phyloP scores from a whole-genome alignment of 2,329 filamentous ascomycete species.

The Aspergillus puulaauensis region DNA sequence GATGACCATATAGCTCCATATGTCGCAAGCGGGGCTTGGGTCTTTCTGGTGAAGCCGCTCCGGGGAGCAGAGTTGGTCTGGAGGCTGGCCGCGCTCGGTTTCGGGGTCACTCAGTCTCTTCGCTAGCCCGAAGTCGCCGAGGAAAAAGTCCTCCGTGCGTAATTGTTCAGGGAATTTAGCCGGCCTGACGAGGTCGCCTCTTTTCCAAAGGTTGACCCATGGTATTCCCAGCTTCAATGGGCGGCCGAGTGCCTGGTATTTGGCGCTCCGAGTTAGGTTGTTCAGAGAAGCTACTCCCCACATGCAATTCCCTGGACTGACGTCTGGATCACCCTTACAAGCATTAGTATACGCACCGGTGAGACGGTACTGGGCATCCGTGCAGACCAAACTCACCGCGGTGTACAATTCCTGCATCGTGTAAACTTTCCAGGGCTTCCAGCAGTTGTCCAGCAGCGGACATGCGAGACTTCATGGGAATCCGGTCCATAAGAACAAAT shows the following conservation, averaged over 20 bases:
- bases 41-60: slow-evolving; percentile 26
- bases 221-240: slow-evolving; percentile 27
- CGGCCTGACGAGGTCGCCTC: slow-evolving; percentile 25
- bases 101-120: slow-evolving; percentile 21
- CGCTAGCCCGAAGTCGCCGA: slow-evolving; percentile 29
- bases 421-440: slow-evolving; percentile 17
- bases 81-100: not conserved
- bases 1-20: slow-evolving; percentile 33
- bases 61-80: slow-evolving; percentile 24
- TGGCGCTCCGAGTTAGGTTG: slow-evolving; percentile 22
- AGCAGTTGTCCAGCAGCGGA: slow-evolving; percentile 25
- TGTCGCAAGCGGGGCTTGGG: slow-evolving; percentile 28
- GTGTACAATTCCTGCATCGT: slow-evolving; percentile 28
- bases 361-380: too few relatives aligned
- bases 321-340: slow-evolving; percentile 14
- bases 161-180: slow-evolving; percentile 20
- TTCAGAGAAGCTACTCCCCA: slow-evolving; percentile 26
- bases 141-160: slow-evolving; percentile 27
- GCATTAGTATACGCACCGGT: too few relatives aligned
- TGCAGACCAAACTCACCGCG: slow-evolving; percentile 17
- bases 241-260: slow-evolving; percentile 27
- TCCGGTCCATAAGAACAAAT: too few relatives aligned
- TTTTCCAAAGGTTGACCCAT: slow-evolving; percentile 22
- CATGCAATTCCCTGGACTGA: slow-evolving; percentile 30
- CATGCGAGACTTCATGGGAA: slow-evolving; percentile 22